A percentile compares a stretch with the other conserved stretches of the same genome.
These are phyloP conservation scores for Arxiozyma slooffiae DNA, from an alignment of 1,139 yeast species.

Conservation along the genomic window DNA sequence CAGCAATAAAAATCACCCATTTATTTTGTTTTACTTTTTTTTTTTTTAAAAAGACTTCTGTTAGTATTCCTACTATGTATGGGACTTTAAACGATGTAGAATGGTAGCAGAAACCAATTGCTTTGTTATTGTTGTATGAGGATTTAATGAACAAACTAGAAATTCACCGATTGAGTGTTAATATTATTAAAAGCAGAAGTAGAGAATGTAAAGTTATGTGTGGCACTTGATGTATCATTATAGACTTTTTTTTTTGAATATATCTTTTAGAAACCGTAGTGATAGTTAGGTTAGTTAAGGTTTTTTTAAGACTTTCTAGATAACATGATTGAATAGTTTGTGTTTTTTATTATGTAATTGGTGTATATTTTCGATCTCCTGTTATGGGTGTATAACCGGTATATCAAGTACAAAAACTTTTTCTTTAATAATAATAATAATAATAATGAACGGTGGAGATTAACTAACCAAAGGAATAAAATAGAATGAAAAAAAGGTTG, in stretches of 20 bases:
- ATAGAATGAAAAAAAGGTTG: too few species aligned
- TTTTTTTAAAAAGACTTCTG: conserved; percentile 88
- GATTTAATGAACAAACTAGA: neutral
- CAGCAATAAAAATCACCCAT: conserved; percentile 82
- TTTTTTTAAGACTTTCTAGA: conserved; percentile 7
- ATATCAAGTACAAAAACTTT: too few species aligned
- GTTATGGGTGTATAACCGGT: too few species aligned
- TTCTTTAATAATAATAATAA: too few species aligned
- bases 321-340: conserved; percentile 7
- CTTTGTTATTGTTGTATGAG: neutral
- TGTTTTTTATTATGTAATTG: too few species aligned
- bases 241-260: conserved; percentile 3
- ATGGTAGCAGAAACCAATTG: conserved; percentile 19
- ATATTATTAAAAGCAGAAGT: too few species aligned
- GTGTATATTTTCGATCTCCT: too few species aligned
- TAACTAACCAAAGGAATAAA: too few species aligned
- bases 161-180: neutral
- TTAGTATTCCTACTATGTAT: conserved; percentile 96
- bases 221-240: neutral
- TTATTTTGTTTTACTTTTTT: too few species aligned
- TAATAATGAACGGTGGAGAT: too few species aligned
- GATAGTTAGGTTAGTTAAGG: conserved; percentile 3
- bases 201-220: neutral
- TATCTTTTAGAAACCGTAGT: conserved; percentile 4
- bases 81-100: conserved; percentile 73